Evolutionary conservation across 2,329 filamentous ascomycete species (phyloP).

Genomic region (Neocatenulostroma microsporum): DNA sequence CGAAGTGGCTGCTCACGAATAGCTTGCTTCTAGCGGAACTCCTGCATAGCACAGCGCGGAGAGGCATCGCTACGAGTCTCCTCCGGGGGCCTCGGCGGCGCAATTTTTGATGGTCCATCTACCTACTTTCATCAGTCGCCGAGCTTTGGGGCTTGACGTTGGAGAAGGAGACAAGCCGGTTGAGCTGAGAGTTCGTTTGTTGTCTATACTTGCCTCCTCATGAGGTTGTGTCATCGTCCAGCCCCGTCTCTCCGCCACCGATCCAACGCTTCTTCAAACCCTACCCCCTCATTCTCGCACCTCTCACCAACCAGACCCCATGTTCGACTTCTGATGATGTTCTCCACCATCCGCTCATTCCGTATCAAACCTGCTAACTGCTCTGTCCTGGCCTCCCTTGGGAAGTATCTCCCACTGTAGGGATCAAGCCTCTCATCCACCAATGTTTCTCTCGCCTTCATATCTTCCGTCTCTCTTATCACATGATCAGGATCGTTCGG

Average conservation of each 20-base stretch:
- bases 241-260: constrained; percentile 54
- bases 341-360: constrained; percentile 69
- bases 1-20: no score
- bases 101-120: no score
- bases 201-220: no score
- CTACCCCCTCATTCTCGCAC: constrained; percentile 55
- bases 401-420: constrained; percentile 77
- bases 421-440: constrained; percentile 88
- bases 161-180: no score
- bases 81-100: no score
- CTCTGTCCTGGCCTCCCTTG: constrained; percentile 71
- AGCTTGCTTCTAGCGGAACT: no score
- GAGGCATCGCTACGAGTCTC: constrained; percentile 7
- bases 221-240: no score
- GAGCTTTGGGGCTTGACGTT: no score
- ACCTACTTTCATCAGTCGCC: no score
- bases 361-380: constrained; percentile 63
- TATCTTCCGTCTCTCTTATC: constrained; percentile 60
- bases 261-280: constrained; percentile 56
- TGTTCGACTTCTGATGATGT: constrained; percentile 69
- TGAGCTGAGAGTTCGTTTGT: no score
- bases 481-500: constrained; percentile 75
- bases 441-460: constrained; percentile 61
- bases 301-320: constrained; percentile 72
- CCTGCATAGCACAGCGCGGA: constrained; percentile 13